phyloP scores from a whole-genome alignment of 108 stramenopile species.

The Conticribra weissflogii region DNA sequence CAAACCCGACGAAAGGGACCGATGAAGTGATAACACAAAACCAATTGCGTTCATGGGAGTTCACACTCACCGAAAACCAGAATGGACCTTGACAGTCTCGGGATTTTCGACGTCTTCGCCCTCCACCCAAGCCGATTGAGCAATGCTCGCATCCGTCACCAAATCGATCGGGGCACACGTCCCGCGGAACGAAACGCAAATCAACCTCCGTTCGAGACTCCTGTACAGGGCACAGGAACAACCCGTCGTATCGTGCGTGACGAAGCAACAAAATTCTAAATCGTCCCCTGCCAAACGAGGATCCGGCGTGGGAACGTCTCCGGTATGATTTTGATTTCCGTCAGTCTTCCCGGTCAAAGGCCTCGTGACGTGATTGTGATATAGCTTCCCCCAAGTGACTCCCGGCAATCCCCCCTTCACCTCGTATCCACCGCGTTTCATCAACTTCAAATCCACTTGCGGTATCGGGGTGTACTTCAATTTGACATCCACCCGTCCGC shows the following conservation, averaged over 20 bases:
- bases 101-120: constrained; percentile 68
- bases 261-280: constrained; percentile 83
- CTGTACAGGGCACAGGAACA: constrained; percentile 78
- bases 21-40: neutral
- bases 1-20: too few relatives aligned
- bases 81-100: constrained; percentile 68
- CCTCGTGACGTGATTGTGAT: constrained; percentile 40
- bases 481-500: constrained; percentile 61
- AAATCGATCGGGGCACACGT: constrained; percentile 82
- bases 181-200: constrained; percentile 82
- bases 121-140: constrained; percentile 78
- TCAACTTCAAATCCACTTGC: constrained; percentile 27
- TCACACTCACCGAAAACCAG: constrained; percentile 63
- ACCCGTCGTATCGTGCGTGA: constrained; percentile 80
- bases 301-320: too few relatives aligned
- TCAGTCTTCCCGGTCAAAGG: neutral
- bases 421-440: constrained; percentile 41
- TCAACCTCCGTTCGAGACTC: constrained; percentile 59
- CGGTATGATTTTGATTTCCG: too few relatives aligned
- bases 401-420: constrained; percentile 81
- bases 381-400: constrained; percentile 75
- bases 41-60: too few relatives aligned
- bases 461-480: constrained; percentile 77
- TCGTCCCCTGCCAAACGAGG: constrained; percentile 46
- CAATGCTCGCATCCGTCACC: constrained; percentile 78